Evolutionary conservation across 345 rosid species (phyloP), one percentile per base, ranked within the genome.

Genomic region (Capsella bursapastoris): DNA sequence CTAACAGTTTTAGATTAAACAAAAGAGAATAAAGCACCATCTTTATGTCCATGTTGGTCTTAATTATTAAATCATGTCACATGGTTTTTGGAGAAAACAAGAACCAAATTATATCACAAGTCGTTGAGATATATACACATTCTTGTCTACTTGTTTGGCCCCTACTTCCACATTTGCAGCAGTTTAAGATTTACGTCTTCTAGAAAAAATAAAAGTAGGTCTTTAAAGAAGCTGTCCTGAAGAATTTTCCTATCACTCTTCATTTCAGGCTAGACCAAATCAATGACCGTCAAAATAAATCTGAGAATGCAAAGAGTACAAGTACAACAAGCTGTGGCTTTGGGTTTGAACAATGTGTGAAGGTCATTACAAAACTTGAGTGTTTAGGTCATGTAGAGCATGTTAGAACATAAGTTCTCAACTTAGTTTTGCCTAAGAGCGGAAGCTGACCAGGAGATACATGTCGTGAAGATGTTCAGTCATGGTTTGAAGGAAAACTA

Each of bases 391-490:
- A 2, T 47, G 22, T n/a, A 47, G 51, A 15, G 22, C 82, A 84
- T 78, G 68, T 47, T 47, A 8, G 15, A 3, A 47, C 3, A 47
- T 1, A 47, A 47, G 1, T n/a, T 47, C 15, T 9, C 15, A 4
- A 47, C 51, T 47, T n/a, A 9, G 27, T 16, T 6, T 45, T 14
- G 50, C 18, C 8, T 45, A 45, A 45, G 8, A 6, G 18, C 18
- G 2, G 5, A 18, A 8, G 8, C 8, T 45, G 25, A 22, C 0
- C 3, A 45, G 8, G 50, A 45, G 15, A 44, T 80, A 2, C 79
- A 91, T 71, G 77, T 89, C 51, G 91, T 93, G 38, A 89, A 89
- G 77, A 86, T 84, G 34, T 91, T 84, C 65, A 77, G 89, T 4
- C 85, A 87, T 77, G 78, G 81, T 5, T 85, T 91, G 32, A 76